A percentile compares a stretch with the other conserved stretches of the same genome.
These are phyloP conservation scores for Diplodia corticola DNA, from an alignment of 2,329 filamentous ascomycete species.

Conservation along the genomic window DNA sequence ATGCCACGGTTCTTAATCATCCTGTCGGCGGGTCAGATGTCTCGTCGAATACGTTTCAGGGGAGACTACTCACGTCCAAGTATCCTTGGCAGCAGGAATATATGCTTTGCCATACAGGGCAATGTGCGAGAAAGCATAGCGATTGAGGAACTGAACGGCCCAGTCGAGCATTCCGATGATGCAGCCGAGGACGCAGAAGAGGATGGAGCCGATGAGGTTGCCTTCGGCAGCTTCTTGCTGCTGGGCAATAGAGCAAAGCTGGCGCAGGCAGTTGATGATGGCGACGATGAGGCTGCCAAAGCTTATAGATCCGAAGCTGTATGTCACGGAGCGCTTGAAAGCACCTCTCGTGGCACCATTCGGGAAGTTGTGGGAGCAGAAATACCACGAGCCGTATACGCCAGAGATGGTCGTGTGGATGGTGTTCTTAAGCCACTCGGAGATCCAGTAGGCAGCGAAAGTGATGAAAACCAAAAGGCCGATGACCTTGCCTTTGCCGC, in stretches of 20 bases:
- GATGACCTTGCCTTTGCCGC: slow-evolving; percentile 75
- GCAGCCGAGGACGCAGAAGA: slow-evolving; percentile 76
- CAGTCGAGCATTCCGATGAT: slow-evolving; percentile 78
- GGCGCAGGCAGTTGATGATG: slow-evolving; percentile 80
- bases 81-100: slow-evolving; percentile 81
- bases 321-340: slow-evolving; percentile 77
- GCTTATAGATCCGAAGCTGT: slow-evolving; percentile 89
- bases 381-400: slow-evolving; percentile 91
- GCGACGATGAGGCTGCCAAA: slow-evolving; percentile 84
- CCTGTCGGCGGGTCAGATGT: slow-evolving; percentile 26
- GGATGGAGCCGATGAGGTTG: slow-evolving; percentile 64
- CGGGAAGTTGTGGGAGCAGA: slow-evolving; percentile 69
- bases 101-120: slow-evolving; percentile 90
- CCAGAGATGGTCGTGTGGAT: slow-evolving; percentile 80
- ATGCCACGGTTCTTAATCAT: slow-evolving; percentile 93
- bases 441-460: slow-evolving; percentile 92
- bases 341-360: slow-evolving; percentile 80
- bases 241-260: slow-evolving; percentile 76
- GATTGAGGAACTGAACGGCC: slow-evolving; percentile 85
- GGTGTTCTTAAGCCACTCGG: slow-evolving; percentile 86
- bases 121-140: slow-evolving; percentile 90
- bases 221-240: slow-evolving; percentile 65
- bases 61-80: slow-evolving; percentile 61
- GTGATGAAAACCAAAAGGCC: slow-evolving; percentile 84
- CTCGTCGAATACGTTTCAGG: neutral